These are phyloP conservation scores for Candida sp. DNA, from an alignment of 1,139 yeast species.

Conservation along the genomic window DNA sequence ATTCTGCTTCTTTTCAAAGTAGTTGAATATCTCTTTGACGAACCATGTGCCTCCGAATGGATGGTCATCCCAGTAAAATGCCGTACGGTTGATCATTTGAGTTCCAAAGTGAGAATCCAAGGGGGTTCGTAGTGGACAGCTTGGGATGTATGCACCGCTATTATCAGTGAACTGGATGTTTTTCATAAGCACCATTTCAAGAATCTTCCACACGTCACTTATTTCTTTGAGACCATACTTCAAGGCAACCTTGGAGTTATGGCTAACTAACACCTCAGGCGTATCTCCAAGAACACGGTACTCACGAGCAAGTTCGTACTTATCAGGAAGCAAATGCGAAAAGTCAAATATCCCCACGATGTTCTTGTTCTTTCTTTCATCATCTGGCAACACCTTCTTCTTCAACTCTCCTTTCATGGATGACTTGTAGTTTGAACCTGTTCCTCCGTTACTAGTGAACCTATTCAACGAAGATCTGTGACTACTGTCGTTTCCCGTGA, in stretches of 20 bases:
- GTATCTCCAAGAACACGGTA: constrained; percentile 72
- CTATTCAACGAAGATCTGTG: constrained; percentile 25
- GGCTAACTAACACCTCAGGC: constrained; percentile 66
- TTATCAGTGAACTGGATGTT: constrained; percentile 1
- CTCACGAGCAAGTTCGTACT: constrained; percentile 75
- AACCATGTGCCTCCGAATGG: constrained; percentile 83
- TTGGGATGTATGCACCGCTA: background rate
- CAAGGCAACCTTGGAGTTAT: constrained; percentile 76
- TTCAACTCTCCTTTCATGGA: constrained; percentile 20
- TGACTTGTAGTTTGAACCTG: constrained; percentile 32
- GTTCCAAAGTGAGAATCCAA: constrained; percentile 3
- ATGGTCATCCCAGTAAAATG: constrained; percentile 79
- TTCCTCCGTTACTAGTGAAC: constrained; percentile 31
- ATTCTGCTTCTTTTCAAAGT: constrained; percentile 69
- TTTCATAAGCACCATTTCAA: constrained; percentile 48
- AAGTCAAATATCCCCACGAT: constrained; percentile 70
- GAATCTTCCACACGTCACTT: constrained; percentile 80
- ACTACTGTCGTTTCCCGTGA: constrained; percentile 19
- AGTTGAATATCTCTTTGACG: constrained; percentile 62
- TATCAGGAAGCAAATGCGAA: constrained; percentile 74
- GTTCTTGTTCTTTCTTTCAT: constrained; percentile 42
- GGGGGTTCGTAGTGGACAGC: background rate
- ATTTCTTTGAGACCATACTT: constrained; percentile 65
- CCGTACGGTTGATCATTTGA: constrained; percentile 17
- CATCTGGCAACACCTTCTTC: constrained; percentile 14